These are phyloP conservation scores for Sarocladiaceae sp. DNA, from an alignment of 2,329 filamentous ascomycete genomes.

Conservation along the genomic window DNA sequence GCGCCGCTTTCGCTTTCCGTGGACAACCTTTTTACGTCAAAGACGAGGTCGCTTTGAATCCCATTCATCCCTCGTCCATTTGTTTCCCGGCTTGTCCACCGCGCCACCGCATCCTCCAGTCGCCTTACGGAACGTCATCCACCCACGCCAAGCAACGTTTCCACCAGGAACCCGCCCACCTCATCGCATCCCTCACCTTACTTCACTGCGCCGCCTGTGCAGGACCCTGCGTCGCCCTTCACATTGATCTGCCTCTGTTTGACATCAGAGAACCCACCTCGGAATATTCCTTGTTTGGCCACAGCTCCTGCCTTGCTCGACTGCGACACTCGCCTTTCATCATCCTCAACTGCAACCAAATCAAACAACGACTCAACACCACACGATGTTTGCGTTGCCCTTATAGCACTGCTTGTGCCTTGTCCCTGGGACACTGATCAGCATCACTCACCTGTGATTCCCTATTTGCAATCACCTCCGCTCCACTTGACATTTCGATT, in stretches of 20 bases:
- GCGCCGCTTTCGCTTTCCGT: background rate
- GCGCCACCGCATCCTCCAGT: background rate
- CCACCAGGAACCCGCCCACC: slow-evolving; percentile 8
- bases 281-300: slow-evolving; percentile 3
- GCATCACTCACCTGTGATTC: background rate
- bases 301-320: background rate
- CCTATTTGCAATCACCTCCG: background rate
- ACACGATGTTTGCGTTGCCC: slow-evolving; percentile 6
- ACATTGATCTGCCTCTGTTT: slow-evolving; percentile 6
- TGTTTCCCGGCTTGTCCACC: background rate
- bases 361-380: background rate
- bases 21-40: background rate
- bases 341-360: background rate
- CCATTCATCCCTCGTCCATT: background rate
- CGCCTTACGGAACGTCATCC: slow-evolving; percentile 5
- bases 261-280: slow-evolving; percentile 7
- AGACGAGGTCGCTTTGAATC: background rate
- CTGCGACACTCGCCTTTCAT: background rate
- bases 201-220: background rate
- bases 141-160: slow-evolving; percentile 1
- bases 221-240: slow-evolving; percentile 3
- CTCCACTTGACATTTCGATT: background rate
- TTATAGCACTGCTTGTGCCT: slow-evolving; percentile 9
- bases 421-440: slow-evolving; percentile 6
- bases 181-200: background rate